Evolutionary conservation across 2,329 filamentous ascomycete species (phyloP), one percentile per base, ranked within the genome.

Genomic region (Stemphylium vesicarium): DNA sequence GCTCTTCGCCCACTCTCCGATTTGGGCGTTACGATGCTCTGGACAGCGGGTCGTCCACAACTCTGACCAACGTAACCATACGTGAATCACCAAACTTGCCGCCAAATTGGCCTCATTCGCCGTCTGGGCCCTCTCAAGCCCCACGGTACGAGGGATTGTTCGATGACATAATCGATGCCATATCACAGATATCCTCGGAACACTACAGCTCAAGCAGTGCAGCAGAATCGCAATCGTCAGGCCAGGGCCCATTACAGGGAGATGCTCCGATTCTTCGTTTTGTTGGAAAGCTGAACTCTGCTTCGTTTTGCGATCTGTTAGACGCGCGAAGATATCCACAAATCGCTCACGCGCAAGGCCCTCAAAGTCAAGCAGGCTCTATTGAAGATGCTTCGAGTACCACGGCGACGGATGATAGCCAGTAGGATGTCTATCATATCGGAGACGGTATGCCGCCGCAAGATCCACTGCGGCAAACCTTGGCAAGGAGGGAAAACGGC

Each of bases 381-480:
- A 44, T 36, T 11, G n/a, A 13, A 22, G n/a, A 44, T 6, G 31
- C 26, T 12, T 18, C 10, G 12, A 22, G 16, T 13, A 13, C 22
- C 24, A 8, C 33, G 26, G 29, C 33, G 2, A 13, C 20, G 15
- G 13, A 35, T 32, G 33, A 26, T 12, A 37, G 29, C 32, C 35
- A 29, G n/a, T 52, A 16, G n/a, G 36, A 31, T 15, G 42, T 39
- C 12, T 35, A 26, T 26, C 50, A 52, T 32, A 29, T 52, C 12
- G 50, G 50, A 29, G 36, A 52, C 26, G 36, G 29, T 15, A 39
- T 47, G 36, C 29, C 41, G 13, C 33, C 42, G 11, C 50, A 35
- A 22, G 31, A 41, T 20, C 29, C 42, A 11, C 20, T n/a, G 26
- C 50, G 26, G 4, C 36, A 29, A 36, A 40, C 22, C 15, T 26